Percentiles rank a stretch among this genome's conserved stretches.
phyloP scores from a whole-genome alignment of 1,139 yeast genomes.

The Magnusiomyces paraingens region DNA sequence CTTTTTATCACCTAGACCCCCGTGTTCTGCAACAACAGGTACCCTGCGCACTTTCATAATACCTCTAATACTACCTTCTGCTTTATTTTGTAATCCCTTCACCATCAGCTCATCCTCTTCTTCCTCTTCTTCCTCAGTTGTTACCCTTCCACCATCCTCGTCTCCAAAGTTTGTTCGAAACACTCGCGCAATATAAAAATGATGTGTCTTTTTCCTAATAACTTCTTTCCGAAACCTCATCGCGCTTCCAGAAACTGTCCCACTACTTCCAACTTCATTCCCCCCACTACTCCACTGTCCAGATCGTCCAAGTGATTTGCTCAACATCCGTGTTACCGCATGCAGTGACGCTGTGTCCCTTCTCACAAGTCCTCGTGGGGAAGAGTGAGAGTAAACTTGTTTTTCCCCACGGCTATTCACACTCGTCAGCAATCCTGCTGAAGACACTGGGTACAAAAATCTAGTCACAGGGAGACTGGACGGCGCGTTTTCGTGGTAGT shows the following conservation, averaged over 20 bases:
- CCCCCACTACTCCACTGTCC: not conserved
- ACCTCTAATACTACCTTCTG: not conserved
- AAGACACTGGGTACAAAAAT: no score
- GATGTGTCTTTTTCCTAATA: not conserved
- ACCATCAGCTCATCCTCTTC: not conserved
- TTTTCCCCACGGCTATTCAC: no score
- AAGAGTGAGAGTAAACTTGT: not conserved
- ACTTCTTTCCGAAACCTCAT: not conserved
- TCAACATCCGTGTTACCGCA: no score
- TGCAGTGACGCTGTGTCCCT: no score
- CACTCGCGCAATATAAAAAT: not conserved
- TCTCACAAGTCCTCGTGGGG: not conserved
- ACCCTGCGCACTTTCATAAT: not conserved
- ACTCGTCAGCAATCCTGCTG: no score
- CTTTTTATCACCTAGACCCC: not conserved
- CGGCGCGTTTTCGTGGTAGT: no score
- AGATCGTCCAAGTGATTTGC: no score
- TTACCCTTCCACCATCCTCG: not conserved
- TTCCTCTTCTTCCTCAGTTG: not conserved
- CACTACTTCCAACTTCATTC: not conserved
- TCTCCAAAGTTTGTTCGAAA: not conserved
- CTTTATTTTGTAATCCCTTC: not conserved
- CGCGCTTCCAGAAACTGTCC: not conserved
- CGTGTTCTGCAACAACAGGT: not conserved
- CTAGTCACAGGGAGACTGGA: no score